phyloP scores from a whole-genome alignment of 805 yeast species.

The Myxozyma vanderwaltii region DNA sequence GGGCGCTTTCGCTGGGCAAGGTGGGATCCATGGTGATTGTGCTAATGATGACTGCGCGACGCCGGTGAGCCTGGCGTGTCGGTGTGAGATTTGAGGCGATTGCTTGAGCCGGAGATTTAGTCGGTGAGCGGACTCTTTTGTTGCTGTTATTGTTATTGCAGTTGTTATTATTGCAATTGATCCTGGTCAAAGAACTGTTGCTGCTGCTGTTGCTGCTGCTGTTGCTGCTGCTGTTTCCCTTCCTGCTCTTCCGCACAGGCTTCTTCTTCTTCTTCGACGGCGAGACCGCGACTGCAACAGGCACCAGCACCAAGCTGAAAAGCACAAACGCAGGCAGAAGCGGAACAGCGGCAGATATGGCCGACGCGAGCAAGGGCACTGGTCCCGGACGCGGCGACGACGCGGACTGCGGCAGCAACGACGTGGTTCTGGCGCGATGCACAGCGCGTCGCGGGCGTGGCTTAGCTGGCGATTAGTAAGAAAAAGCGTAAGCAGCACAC shows the following conservation, averaged over 20 bases:
- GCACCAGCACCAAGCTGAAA: slow-evolving; percentile 7
- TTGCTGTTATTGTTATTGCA: background rate
- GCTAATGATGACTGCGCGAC: background rate
- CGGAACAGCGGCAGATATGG: slow-evolving; percentile 26
- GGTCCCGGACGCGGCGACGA: slow-evolving; percentile 23
- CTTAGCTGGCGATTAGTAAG: too few relatives aligned
- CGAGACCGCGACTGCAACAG: slow-evolving; percentile 8
- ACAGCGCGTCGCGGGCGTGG: slow-evolving; percentile 12
- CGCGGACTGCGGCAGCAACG: slow-evolving; percentile 18
- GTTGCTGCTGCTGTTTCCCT: background rate
- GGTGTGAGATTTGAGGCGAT: background rate
- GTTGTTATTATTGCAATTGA: background rate
- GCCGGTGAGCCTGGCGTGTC: slow-evolving; percentile 9
- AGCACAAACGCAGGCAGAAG: slow-evolving; percentile 21
- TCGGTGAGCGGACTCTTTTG: slow-evolving; percentile 2
- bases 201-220: background rate
- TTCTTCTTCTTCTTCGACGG: slow-evolving; percentile 7
- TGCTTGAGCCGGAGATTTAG: background rate
- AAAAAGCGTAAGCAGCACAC: too few relatives aligned
- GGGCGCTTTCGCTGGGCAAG: background rate
- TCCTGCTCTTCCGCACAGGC: background rate
- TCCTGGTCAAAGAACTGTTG: slow-evolving; percentile 10
- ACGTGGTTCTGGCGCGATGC: slow-evolving; percentile 20
- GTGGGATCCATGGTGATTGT: background rate
- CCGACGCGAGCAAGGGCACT: slow-evolving; percentile 22